phyloP scores from a whole-genome alignment of 441 rosid genomes.

The Macaranga tanarius region DNA sequence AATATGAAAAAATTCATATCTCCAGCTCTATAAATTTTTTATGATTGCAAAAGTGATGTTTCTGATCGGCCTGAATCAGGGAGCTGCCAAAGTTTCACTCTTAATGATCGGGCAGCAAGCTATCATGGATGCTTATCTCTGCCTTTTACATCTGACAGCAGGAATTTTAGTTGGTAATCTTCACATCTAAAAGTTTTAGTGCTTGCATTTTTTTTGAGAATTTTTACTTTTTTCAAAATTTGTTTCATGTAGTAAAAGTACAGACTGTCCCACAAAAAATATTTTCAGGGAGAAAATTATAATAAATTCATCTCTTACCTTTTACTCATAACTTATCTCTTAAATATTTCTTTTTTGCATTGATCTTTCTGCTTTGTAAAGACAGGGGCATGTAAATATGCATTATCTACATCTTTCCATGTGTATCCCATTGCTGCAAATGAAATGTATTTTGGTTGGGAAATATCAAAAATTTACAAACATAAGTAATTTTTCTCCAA shows the following conservation, averaged over 20 bases:
- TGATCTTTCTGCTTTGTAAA: not conserved
- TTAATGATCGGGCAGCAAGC: conserved; percentile 97
- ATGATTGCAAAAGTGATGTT: conserved; percentile 17
- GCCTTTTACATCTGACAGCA: conserved; percentile 94
- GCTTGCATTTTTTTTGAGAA: not conserved
- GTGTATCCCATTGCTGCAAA: not conserved
- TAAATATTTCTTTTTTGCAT: too few relatives aligned
- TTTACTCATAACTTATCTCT: not conserved
- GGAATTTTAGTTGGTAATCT: conserved; percentile 91
- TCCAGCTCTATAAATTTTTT: not conserved
- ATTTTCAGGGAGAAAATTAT: not conserved
- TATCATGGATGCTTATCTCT: conserved; percentile 96
- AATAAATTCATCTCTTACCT: not conserved
- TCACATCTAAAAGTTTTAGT: not conserved
- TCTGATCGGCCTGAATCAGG: conserved; percentile 46
- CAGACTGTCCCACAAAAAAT: not conserved
- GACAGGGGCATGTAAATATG: not conserved
- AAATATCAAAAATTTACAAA: not conserved
- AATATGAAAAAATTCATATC: not conserved
- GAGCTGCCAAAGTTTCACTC: conserved; percentile 95
- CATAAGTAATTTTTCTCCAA: not conserved
- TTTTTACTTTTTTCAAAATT: not conserved
- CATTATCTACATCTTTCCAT: not conserved
- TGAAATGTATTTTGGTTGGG: not conserved
- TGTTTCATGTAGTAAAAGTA: not conserved